phyloP scores from a whole-genome alignment of 345 rosid species.

The Pugionium dolabratum region DNA sequence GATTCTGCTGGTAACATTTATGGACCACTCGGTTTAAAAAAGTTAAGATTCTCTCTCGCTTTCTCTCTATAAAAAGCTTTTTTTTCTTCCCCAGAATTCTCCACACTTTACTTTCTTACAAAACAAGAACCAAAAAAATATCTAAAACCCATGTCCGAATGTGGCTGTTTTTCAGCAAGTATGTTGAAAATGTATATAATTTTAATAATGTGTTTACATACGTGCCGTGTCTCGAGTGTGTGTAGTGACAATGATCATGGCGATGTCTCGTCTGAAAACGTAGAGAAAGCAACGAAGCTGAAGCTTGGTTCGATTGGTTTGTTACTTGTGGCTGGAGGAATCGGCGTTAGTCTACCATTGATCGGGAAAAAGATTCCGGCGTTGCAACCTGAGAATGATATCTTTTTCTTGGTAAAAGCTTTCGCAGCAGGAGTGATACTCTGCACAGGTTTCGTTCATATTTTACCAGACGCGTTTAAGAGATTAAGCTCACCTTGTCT shows the following conservation, averaged over 20 bases:
- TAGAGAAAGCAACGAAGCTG: conserved; percentile 33
- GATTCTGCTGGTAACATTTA: conserved; percentile 32
- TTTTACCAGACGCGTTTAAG: conserved; percentile 50
- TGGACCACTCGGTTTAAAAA: conserved; percentile 34
- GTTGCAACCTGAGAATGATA: conserved; percentile 41
- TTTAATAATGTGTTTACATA: conserved; percentile 23
- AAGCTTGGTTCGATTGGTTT: conserved; percentile 40
- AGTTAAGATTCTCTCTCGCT: conserved; percentile 8
- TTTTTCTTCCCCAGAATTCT: conserved; percentile 32
- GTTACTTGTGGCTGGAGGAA: conserved; percentile 36
- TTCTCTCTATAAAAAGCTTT: conserved; percentile 28
- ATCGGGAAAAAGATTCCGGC: conserved; percentile 42
- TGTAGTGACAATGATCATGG: conserved; percentile 22
- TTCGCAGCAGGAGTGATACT: conserved; percentile 56
- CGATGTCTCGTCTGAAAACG: conserved; percentile 14
- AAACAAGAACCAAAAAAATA: conserved; percentile 17
- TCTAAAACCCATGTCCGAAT: conserved; percentile 27
- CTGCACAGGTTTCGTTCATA: conserved; percentile 50
- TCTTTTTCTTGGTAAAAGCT: conserved; percentile 51
- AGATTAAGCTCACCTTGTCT: conserved; percentile 49
- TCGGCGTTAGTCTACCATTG: conserved; percentile 41
- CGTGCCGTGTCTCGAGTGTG: conserved; percentile 39
- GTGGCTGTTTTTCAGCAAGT: conserved; percentile 12
- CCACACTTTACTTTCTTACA: conserved; percentile 37
- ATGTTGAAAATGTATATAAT: conserved; percentile 32